phyloP scores from a whole-genome alignment of 805 yeast species.

The Pichia scutulata region DNA sequence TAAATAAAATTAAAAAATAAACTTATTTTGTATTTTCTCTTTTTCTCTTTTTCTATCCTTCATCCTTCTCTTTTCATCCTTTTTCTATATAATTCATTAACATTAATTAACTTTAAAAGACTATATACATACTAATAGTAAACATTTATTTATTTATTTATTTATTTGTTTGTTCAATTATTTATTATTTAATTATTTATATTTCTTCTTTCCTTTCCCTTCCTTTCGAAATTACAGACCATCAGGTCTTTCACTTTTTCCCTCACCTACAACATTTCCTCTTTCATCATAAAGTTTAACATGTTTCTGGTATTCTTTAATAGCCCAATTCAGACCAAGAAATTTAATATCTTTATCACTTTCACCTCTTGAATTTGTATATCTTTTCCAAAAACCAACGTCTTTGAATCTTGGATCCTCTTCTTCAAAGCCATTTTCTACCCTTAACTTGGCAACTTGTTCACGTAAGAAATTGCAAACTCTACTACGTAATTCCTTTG shows the following conservation, averaged over 20 bases:
- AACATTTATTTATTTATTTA: too few species aligned
- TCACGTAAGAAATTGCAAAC: conserved; percentile 64
- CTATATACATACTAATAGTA: neutral
- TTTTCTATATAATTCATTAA: neutral
- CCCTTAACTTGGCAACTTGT: conserved; percentile 44
- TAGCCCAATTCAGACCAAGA: conserved; percentile 79
- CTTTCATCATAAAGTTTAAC: conserved; percentile 25
- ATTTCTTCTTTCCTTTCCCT: too few species aligned
- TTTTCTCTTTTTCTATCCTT: neutral
- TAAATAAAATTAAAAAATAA: neutral
- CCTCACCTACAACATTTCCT: conserved; percentile 25
- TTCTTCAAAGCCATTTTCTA: conserved; percentile 34
- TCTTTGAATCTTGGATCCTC: conserved; percentile 66
- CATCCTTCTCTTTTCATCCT: neutral
- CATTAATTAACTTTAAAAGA: neutral
- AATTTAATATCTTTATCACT: conserved; percentile 64
- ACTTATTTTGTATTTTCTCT: too few species aligned
- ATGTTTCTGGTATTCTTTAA: conserved; percentile 53
- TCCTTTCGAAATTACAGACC: conserved; percentile 7
- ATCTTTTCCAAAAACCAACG: conserved; percentile 70
- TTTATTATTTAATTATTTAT: too few species aligned
- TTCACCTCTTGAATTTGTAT: conserved; percentile 55
- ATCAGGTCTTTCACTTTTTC: conserved; percentile 11
- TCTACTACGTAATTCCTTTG: conserved; percentile 55
- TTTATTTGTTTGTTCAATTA: too few species aligned